phyloP scores from a whole-genome alignment of 192 early-diverging fungal species.

The Polychytrium aggregatum region DNA sequence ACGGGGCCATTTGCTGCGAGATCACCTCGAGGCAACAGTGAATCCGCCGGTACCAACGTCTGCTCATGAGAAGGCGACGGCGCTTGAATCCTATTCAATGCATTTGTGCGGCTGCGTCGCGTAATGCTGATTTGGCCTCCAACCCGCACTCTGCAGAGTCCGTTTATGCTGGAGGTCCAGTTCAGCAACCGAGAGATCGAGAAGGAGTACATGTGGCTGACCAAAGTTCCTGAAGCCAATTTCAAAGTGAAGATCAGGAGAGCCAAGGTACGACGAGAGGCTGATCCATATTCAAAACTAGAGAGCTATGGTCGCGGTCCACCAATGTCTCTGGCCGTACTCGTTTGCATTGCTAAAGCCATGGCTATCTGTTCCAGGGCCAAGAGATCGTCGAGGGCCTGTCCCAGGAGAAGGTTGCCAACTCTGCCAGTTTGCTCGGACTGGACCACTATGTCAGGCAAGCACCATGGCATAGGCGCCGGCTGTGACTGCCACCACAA shows the following conservation, averaged over 20 bases:
- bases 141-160: too few relatives aligned
- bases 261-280: conserved; percentile 30
- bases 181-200: conserved; percentile 41
- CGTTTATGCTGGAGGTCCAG: conserved; percentile 36
- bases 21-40: too few relatives aligned
- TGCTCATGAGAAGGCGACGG: too few relatives aligned
- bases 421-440: conserved; percentile 9
- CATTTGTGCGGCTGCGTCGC: too few relatives aligned
- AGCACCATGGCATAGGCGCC: background rate
- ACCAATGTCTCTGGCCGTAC: background rate
- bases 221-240: conserved; percentile 37
- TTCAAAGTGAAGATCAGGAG: conserved; percentile 39
- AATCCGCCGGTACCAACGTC: too few relatives aligned
- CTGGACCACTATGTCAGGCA: conserved; percentile 15
- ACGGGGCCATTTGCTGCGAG: too few relatives aligned
- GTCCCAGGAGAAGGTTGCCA: conserved; percentile 22
- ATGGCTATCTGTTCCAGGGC: conserved; percentile 1
- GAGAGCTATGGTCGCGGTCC: conserved; percentile 1
- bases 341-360: background rate
- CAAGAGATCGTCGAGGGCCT: conserved; percentile 18
- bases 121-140: too few relatives aligned
- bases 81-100: too few relatives aligned
- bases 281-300: background rate
- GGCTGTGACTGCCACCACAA: too few relatives aligned
- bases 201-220: conserved; percentile 52